These are phyloP conservation scores for Aspergillus taichungensis DNA, from an alignment of 495 filamentous ascomycete genomes.

Conservation along the genomic window DNA sequence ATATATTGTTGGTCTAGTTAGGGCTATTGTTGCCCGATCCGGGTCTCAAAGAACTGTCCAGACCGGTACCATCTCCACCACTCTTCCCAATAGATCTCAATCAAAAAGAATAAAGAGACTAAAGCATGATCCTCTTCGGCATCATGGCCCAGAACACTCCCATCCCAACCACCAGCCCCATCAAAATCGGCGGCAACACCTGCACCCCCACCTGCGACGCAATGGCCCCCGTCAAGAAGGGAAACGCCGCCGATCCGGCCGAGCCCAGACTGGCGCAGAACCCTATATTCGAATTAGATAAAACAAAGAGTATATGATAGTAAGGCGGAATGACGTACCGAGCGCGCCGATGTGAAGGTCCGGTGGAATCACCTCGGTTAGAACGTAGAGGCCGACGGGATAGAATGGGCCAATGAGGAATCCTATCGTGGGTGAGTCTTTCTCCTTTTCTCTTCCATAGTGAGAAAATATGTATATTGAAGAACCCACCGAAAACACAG, in stretches of 20 bases:
- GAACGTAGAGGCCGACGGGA: conserved; percentile 24
- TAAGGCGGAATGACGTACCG: conserved; percentile 5
- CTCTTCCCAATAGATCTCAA: not conserved
- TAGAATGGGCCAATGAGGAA: conserved; percentile 32
- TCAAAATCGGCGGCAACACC: conserved; percentile 43
- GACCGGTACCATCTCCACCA: not conserved
- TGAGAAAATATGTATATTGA: not conserved
- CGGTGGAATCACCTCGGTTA: conserved; percentile 27
- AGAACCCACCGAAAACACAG: conserved; percentile 46
- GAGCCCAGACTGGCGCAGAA: conserved; percentile 43
- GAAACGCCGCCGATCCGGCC: conserved; percentile 42
- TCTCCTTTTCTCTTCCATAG: not conserved
- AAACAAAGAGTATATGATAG: not conserved
- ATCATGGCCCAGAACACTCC: conserved; percentile 37
- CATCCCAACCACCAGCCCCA: conserved; percentile 34
- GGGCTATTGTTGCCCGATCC: too few species aligned
- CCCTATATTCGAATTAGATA: conserved; percentile 12
- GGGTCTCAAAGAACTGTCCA: too few species aligned
- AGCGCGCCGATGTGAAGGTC: conserved; percentile 29
- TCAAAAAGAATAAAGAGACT: too few species aligned
- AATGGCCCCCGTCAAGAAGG: conserved; percentile 41
- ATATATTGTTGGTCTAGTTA: too few species aligned
- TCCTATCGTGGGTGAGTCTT: conserved; percentile 7
- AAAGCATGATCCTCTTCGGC: conserved; percentile 13
- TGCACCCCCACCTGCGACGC: conserved; percentile 36